Evolutionary conservation across 2,329 filamentous ascomycete species (phyloP), one percentile per base, ranked within the genome.

Genomic region (Botryotinia globosa): DNA sequence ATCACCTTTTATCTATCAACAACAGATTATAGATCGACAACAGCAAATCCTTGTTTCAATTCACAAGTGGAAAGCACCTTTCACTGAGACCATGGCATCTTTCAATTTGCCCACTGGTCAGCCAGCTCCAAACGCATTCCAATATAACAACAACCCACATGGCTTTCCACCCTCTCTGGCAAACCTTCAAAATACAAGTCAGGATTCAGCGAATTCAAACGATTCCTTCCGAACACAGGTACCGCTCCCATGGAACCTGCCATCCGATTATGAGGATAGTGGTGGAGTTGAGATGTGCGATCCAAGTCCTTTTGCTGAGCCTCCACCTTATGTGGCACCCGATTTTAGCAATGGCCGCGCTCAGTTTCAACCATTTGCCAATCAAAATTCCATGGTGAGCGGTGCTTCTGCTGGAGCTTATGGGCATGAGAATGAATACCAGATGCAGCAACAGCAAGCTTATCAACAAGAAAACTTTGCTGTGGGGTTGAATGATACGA

Each of bases 171-270:
- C 48, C 25, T 56, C 65, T 18, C n/a, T 68, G 12, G 4, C 48
- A 32, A 68, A 29, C 22, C 65, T 68, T 10, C 65, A 56, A 42
- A 68, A 68, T 3, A 68, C 65, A 18, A 68, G 65, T 25, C 65
- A 42, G 20, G 65, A 68, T 42, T 68, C 65, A 16, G 48, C 65
- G 14, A 68, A 56, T n/a, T 68, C 65, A 16, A 68, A 68, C 29
- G 76, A 78, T n/a, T 78, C 76, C 16, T 64, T 79, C 39, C 63
- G 71, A 22, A 78, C 77, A 1, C 78, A 79, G 61, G 72, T 77
- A 6, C 78, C 78, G 20, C 58, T 76, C 20, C 65, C 75, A 18
- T 79, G 75, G 56, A 74, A 79, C 64, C 63, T 76, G 39, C 72
- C 61, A 22, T 65, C 39, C 14, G 71, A 73, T 25, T 72, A 69